Evolutionary conservation across 768 basidiomycete species (phyloP).

Genomic region (Trametes sanguinea): DNA sequence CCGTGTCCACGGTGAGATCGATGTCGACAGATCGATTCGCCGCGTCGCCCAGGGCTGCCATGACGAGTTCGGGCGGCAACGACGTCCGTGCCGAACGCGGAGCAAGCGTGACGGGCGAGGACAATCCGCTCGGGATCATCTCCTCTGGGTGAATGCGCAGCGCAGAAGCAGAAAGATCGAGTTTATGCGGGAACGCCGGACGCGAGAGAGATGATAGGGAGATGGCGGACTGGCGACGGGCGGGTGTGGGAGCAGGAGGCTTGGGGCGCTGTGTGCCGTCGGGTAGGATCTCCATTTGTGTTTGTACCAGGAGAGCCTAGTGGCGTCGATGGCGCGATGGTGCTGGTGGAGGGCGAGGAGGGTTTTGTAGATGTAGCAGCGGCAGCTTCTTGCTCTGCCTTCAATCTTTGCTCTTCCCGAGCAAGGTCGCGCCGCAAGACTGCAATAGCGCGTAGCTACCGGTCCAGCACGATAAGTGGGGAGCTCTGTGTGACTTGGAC

Average conservation of each 20-base stretch:
- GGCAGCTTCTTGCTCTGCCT: conserved; percentile 45
- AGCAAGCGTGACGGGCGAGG: conserved; percentile 80
- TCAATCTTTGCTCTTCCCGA: conserved; percentile 57
- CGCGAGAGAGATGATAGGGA: conserved; percentile 80
- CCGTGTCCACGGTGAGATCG: conserved; percentile 53
- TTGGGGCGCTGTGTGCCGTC: conserved; percentile 15
- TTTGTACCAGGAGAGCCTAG: conserved; percentile 22
- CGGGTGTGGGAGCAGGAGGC: conserved; percentile 32
- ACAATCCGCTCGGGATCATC: conserved; percentile 56
- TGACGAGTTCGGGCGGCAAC: conserved; percentile 57
- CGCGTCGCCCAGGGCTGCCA: conserved; percentile 47
- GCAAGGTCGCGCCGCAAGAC: conserved; percentile 70
- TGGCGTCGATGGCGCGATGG: conserved; percentile 14
- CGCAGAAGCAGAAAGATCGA: conserved; percentile 75
- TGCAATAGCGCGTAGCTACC: conserved; percentile 68
- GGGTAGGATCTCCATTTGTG: conserved; percentile 13
- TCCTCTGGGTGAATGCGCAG: conserved; percentile 70
- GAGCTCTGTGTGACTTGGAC: background rate
- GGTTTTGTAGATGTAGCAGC: conserved; percentile 33
- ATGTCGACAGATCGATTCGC: conserved; percentile 47
- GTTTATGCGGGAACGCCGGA: conserved; percentile 67
- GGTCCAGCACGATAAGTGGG: background rate
- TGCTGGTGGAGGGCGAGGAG: conserved; percentile 34
- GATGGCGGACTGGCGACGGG: conserved; percentile 70
- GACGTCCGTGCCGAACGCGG: conserved; percentile 72